Percentiles rank a stretch among this genome's conserved stretches.
These are phyloP conservation scores for Ustilago sp. DNA, from an alignment of 1,284 basidiomycete genomes.

Conservation along the genomic window DNA sequence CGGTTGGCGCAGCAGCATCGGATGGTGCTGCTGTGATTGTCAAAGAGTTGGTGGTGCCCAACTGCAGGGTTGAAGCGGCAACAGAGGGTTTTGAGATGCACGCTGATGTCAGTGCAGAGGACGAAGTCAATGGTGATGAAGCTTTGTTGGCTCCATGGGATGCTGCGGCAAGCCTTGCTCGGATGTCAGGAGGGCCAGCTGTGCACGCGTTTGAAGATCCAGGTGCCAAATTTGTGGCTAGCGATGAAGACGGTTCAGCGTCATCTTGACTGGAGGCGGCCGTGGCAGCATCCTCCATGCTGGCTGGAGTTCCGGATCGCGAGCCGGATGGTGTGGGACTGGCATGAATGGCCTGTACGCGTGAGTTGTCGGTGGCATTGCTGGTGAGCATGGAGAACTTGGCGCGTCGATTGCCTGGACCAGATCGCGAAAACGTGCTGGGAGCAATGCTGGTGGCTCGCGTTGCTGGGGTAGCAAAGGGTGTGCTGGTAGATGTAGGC, in stretches of 20 bases:
- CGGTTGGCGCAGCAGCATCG: slow-evolving; percentile 5
- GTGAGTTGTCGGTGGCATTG: slow-evolving; percentile 29
- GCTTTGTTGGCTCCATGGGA: slow-evolving; percentile 13
- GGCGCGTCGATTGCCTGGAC: slow-evolving; percentile 48
- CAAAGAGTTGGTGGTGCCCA: background rate
- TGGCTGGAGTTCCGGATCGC: slow-evolving; percentile 41
- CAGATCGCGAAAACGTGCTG: slow-evolving; percentile 54
- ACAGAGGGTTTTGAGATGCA: background rate
- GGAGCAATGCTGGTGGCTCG: slow-evolving; percentile 49
- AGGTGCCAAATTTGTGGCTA: slow-evolving; percentile 15
- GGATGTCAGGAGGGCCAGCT: slow-evolving; percentile 13
- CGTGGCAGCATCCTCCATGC: slow-evolving; percentile 31
- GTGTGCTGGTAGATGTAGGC: slow-evolving; percentile 50
- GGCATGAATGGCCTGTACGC: slow-evolving; percentile 31
- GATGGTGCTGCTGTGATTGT: background rate
- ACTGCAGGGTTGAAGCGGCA: slow-evolving; percentile 13
- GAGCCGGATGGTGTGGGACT: slow-evolving; percentile 47
- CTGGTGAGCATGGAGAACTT: slow-evolving; percentile 40
- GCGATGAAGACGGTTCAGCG: slow-evolving; percentile 6
- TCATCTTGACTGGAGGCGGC: slow-evolving; percentile 13
- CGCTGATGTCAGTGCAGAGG: background rate
- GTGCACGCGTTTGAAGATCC: slow-evolving; percentile 11
- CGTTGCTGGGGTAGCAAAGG: slow-evolving; percentile 49
- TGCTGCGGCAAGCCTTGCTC: slow-evolving; percentile 16
- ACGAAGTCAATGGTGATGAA: slow-evolving; percentile 9